Conservation (phyloP, 352 stramenopile species). For the Phytophthora hibernalis region DNA sequence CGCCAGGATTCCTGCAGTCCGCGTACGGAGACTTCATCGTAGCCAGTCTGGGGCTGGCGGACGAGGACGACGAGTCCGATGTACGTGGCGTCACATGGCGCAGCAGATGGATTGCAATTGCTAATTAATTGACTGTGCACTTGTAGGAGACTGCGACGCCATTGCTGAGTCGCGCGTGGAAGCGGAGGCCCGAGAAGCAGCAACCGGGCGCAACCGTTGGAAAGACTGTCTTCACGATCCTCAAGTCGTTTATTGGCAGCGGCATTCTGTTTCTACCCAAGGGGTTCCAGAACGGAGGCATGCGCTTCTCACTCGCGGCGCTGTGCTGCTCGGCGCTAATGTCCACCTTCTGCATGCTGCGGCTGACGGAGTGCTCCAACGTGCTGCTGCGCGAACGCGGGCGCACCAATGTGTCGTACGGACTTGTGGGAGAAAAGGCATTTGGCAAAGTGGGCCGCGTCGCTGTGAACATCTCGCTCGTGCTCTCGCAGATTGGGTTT, state of each 20-base stretch:
- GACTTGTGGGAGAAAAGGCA: conserved; percentile 59
- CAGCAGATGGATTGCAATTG: conserved; percentile 12
- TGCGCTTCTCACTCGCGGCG: conserved; percentile 68
- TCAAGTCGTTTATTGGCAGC: conserved; percentile 79
- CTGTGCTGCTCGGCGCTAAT: conserved; percentile 52
- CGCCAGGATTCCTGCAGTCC: conserved; percentile 45
- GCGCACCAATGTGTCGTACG: conserved; percentile 58
- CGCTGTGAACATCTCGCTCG: conserved; percentile 72
- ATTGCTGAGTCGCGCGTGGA: conserved; percentile 42
- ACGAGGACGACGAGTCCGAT: conserved; percentile 49
- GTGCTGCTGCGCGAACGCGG: conserved; percentile 36
- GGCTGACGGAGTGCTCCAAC: conserved; percentile 61
- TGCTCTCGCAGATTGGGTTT: conserved; percentile 75
- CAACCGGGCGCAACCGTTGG: conserved; percentile 45
- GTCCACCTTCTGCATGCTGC: conserved; percentile 72
- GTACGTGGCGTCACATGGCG: conserved; percentile 35
- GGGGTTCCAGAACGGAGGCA: conserved; percentile 71
- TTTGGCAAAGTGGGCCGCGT: conserved; percentile 57
- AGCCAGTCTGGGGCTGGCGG: conserved; percentile 53
- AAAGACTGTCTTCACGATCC: conserved; percentile 73
- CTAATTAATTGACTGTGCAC: conserved; percentile 9
- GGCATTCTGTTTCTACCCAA: conserved; percentile 76
- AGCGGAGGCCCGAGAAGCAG: conserved; percentile 31
- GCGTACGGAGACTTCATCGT: conserved; percentile 68
- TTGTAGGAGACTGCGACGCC: conserved; percentile 49